These are phyloP conservation scores for Pisolithus albus DNA, from an alignment of 768 basidiomycete genomes.

Conservation along the genomic window DNA sequence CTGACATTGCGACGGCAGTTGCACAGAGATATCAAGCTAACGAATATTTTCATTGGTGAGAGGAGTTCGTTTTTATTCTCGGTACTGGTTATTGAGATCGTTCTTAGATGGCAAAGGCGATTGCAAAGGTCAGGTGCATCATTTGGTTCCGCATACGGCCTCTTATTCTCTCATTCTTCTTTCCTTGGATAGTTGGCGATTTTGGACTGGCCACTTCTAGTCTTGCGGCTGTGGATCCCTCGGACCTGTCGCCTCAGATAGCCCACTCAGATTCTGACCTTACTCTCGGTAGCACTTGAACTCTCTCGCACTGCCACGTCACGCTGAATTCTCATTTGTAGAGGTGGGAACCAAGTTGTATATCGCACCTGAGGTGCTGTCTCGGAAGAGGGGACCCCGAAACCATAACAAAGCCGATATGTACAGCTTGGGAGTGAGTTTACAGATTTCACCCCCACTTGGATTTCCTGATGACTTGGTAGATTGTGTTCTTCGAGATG, in stretches of 20 bases:
- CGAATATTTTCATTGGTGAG: slow-evolving; percentile 88
- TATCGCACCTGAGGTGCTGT: slow-evolving; percentile 87
- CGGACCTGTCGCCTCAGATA: slow-evolving; percentile 48
- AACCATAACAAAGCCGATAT: slow-evolving; percentile 89
- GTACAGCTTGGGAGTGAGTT: slow-evolving; percentile 83
- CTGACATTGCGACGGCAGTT: slow-evolving; percentile 32
- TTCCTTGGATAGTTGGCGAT: slow-evolving; percentile 60
- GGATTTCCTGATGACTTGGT: slow-evolving; percentile 1
- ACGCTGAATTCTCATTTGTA: slow-evolving; percentile 20
- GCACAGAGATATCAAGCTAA: slow-evolving; percentile 86
- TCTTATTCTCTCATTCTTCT: background rate
- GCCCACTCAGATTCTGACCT: slow-evolving; percentile 54
- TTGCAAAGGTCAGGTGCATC: slow-evolving; percentile 53
- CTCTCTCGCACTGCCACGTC: background rate
- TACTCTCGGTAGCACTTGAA: slow-evolving; percentile 51
- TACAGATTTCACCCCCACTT: background rate
- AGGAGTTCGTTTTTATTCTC: slow-evolving; percentile 11
- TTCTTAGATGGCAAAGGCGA: slow-evolving; percentile 69
- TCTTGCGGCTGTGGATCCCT: slow-evolving; percentile 70
- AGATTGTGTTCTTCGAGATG: slow-evolving; percentile 99
- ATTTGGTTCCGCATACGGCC: background rate
- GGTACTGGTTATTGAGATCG: background rate
- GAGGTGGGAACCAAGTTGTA: slow-evolving; percentile 90
- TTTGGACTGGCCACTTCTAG: slow-evolving; percentile 88
- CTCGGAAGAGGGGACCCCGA: slow-evolving; percentile 51